Conservation (phyloP, 805 yeast species). For the Spencermartinsiella europaea region DNA sequence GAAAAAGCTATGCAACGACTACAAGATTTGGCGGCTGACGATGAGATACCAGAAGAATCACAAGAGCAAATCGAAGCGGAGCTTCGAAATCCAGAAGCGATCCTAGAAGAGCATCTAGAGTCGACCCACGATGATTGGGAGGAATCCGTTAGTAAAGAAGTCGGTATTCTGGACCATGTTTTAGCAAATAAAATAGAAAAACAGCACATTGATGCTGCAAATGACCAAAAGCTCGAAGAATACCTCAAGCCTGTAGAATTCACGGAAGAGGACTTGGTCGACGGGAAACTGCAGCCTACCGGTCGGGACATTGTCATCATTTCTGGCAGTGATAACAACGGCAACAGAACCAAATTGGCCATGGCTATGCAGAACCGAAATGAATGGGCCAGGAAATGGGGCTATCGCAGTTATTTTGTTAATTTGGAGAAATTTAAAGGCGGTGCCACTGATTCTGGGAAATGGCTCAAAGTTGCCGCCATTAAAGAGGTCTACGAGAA, state of each 20-base stretch:
- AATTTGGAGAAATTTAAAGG: slow-evolving; percentile 17
- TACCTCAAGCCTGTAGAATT: neutral
- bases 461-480: slow-evolving; percentile 34
- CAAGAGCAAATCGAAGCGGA: neutral
- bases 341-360: neutral
- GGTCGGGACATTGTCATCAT: slow-evolving; percentile 4
- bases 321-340: slow-evolving; percentile 5
- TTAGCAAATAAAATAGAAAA: no score
- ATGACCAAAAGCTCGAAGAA: neutral
- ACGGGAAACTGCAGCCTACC: slow-evolving; percentile 1
- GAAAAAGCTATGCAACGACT: no score
- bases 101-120: neutral
- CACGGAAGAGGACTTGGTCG: neutral
- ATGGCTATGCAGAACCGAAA: slow-evolving; percentile 25
- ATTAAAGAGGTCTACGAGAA: slow-evolving; percentile 27
- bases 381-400: slow-evolving; percentile 28
- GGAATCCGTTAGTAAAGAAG: neutral
- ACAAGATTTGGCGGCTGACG: no score
- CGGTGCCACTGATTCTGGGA: neutral
- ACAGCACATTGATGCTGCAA: neutral
- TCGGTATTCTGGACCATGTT: neutral
- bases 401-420: slow-evolving; percentile 27
- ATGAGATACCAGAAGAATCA: slow-evolving; percentile 13
- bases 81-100: neutral
- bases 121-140: neutral